Percentiles rank a stretch among this genome's conserved stretches.
phyloP scores from a whole-genome alignment of 768 basidiomycete species.

The Lyophyllum semitale region DNA sequence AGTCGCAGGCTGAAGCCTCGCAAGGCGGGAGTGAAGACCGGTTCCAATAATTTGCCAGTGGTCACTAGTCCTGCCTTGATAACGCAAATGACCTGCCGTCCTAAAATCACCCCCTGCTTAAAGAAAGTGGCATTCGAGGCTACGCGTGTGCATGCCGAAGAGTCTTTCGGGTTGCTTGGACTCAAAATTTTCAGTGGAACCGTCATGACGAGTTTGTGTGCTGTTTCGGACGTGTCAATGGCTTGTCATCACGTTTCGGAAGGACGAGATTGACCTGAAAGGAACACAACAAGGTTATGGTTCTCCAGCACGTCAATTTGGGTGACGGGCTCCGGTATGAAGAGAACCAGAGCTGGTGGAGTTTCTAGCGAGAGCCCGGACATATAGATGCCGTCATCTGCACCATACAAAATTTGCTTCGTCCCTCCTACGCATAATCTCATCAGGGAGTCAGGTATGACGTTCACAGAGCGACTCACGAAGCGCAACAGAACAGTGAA shows the following conservation, averaged over 20 bases:
- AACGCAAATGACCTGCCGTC: constrained; percentile 57
- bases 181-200: constrained; percentile 4
- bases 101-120: constrained; percentile 5
- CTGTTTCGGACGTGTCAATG: constrained; percentile 2
- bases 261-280: constrained; percentile 51
- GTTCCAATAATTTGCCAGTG: constrained; percentile 17
- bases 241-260: background rate
- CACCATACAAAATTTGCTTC: constrained; percentile 13
- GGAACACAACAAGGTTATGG: constrained; percentile 70
- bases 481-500: constrained; percentile 11
- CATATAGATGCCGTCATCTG: constrained; percentile 15
- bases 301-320: constrained; percentile 81
- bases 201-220: constrained; percentile 9
- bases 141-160: constrained; percentile 11
- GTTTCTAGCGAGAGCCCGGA: background rate
- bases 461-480: background rate
- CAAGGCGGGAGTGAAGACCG: background rate
- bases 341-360: constrained; percentile 7
- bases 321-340: constrained; percentile 40
- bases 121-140: constrained; percentile 34
- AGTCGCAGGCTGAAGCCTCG: background rate
- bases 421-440: background rate
- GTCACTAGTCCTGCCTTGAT: constrained; percentile 49
- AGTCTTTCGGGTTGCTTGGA: background rate
- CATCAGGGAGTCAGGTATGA: background rate